A percentile compares a stretch with the other conserved stretches of the same genome.
phyloP scores from a whole-genome alignment of 2,329 filamentous ascomycete genomes.

The Trichoderma sp. region DNA sequence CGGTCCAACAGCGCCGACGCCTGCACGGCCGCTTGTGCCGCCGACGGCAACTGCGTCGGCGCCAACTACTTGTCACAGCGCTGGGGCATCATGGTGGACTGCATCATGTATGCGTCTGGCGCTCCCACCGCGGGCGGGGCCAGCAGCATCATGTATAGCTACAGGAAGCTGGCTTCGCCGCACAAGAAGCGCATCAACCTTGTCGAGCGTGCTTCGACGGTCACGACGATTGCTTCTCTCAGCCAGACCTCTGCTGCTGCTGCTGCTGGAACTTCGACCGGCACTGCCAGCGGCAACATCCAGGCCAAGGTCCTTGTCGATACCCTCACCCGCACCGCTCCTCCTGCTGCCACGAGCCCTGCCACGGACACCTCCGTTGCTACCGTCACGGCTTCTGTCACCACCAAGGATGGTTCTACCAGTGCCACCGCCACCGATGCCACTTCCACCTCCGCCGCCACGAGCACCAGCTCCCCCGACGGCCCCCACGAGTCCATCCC shows the following conservation, averaged over 20 bases:
- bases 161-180: background rate
- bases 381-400: background rate
- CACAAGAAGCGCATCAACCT: background rate
- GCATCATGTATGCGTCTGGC: background rate
- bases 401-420: background rate
- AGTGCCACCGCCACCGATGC: background rate
- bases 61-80: background rate
- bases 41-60: background rate
- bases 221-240: background rate
- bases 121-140: background rate
- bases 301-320: background rate
- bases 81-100: background rate
- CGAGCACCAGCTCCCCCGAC: background rate
- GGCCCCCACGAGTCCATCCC: background rate
- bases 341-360: background rate
- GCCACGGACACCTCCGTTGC: background rate
- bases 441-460: constrained; percentile 4
- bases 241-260: no score
- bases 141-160: background rate
- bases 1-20: background rate
- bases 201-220: background rate
- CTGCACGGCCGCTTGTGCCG: background rate
- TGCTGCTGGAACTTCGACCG: background rate
- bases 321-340: background rate
- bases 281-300: background rate